Evolutionary conservation across 2,329 filamentous ascomycete genomes (phyloP), one percentile per base, ranked within the genome.

Genomic region (Meredithiella fracta): DNA sequence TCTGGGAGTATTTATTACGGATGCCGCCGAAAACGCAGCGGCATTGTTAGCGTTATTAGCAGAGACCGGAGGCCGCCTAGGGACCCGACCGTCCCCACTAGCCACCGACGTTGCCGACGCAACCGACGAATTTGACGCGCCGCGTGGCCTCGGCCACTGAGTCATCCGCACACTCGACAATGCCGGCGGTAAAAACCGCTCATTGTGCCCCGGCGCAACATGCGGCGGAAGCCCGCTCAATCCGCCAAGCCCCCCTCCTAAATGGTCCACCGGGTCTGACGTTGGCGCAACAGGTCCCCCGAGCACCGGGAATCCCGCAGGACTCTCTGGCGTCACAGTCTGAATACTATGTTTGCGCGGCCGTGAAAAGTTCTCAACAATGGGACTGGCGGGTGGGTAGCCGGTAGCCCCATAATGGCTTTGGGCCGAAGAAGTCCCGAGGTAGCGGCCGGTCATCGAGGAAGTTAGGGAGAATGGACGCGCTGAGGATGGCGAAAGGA

Each of bases 361-460:
- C 40, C 77, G 71, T n/a, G 77, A 80, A 64, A 80, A 80, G 65
- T 80, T 80, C 62, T 74, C 73, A 49, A 77, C 68, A 49, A 65
- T 29, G 1, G 20, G 47, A 25, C n/a, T 11, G 15, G 11, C n/a
- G 50, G 14, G 37, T 22, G 38, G 14, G 47, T 20, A 20, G 37
- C n/a, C 34, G 44, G 20, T 7, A 29, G 53, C 25, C 17, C 20
- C 42, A 29, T 20, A 20, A 17, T 55, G 25, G 23, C 44, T 29
- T 17, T 44, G 40, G 5, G 40, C 15, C 2, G 40, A 44, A 44
- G 11, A n/a, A 8, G 40, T 22, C n/a, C 15, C 3, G 7, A n/a
- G 40, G 20, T 20, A 2, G 40, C 15, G 40, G 40, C 40, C 15
- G 2, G 40, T 44, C 40, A 44, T 44, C 20, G 40, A 8, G 1